Percentiles rank a stretch among this genome's conserved stretches.
Conservation (phyloP, 345 rosid species). For the Hevea brasiliensis region DNA sequence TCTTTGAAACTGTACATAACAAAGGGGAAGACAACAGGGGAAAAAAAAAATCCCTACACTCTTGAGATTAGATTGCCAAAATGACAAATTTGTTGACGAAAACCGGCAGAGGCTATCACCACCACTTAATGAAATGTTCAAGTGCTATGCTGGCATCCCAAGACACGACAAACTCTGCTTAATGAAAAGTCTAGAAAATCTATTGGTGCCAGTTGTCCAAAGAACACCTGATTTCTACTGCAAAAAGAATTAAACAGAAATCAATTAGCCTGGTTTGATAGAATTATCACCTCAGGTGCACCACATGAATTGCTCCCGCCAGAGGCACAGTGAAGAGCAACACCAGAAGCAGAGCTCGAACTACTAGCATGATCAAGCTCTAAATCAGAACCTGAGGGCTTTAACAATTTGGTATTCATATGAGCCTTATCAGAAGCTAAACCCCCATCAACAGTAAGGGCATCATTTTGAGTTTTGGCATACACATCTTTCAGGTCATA, state of each 20-base stretch:
- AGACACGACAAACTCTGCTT: neutral
- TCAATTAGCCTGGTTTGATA: conserved; percentile 35
- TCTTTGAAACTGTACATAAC: conserved; percentile 18
- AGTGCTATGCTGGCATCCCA: neutral
- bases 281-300: conserved; percentile 30
- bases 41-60: neutral
- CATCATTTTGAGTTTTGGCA: neutral
- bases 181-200: neutral
- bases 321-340: conserved; percentile 26
- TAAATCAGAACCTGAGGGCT: conserved; percentile 7
- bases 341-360: conserved; percentile 21
- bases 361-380: conserved; percentile 3
- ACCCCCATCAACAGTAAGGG: conserved; percentile 2
- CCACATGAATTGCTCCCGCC: conserved; percentile 21
- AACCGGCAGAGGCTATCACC: neutral
- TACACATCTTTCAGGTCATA: neutral
- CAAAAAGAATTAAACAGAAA: neutral
- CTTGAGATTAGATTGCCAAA: neutral
- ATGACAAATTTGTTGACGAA: neutral
- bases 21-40: neutral
- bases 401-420: conserved; percentile 6
- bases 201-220: neutral
- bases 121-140: too few relatives aligned
- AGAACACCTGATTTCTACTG: conserved; percentile 4
- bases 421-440: neutral